Evolutionary conservation across 495 filamentous ascomycete genomes (phyloP).

Genomic region (Daldinia childiae): DNA sequence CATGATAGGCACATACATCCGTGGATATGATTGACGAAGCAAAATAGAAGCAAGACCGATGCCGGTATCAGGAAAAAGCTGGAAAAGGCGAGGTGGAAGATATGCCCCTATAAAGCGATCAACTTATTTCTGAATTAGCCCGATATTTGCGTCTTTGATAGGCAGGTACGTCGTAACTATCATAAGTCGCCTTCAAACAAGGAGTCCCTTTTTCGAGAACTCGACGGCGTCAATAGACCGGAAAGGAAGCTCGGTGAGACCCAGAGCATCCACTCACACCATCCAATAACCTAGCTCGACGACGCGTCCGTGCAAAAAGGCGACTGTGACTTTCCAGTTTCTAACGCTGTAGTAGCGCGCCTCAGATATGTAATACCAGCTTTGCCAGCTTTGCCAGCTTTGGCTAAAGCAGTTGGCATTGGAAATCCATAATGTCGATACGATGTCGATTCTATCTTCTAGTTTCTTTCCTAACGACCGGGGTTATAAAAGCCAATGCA

Average conservation of each 20-base stretch:
- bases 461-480: constrained; percentile 4
- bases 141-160: background rate
- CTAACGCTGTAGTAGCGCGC: constrained; percentile 14
- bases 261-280: constrained; percentile 27
- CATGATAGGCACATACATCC: constrained; percentile 27
- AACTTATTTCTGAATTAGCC: constrained; percentile 1
- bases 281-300: constrained; percentile 15
- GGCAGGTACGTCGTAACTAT: background rate
- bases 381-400: constrained; percentile 14
- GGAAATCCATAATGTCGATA: background rate
- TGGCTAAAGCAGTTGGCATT: constrained; percentile 6
- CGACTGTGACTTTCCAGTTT: constrained; percentile 38
- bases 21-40: constrained; percentile 1
- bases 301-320: constrained; percentile 28
- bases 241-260: constrained; percentile 43
- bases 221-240: constrained; percentile 35
- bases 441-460: background rate
- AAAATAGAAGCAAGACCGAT: background rate
- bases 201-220: constrained; percentile 7
- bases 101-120: background rate
- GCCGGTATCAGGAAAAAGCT: constrained; percentile 1
- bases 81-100: background rate
- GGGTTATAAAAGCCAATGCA: constrained; percentile 32
- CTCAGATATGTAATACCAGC: constrained; percentile 10
- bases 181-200: background rate